Conservation (phyloP, 805 yeast genomes). For the Sugiyamaella qingdaonensis region DNA sequence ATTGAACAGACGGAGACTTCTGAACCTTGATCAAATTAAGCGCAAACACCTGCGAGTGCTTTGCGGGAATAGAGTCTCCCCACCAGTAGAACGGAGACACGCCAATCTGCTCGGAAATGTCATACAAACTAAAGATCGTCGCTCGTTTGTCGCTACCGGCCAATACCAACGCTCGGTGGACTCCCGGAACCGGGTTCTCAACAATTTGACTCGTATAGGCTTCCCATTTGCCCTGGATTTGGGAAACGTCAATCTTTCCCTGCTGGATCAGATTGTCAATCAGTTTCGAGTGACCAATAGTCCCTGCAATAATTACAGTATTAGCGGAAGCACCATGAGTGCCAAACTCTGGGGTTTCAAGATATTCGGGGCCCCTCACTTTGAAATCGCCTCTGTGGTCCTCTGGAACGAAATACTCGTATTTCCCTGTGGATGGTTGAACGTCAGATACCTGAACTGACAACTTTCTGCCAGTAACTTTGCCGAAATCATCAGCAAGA, state of each 20-base stretch:
- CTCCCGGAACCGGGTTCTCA: constrained; percentile 4
- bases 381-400: constrained; percentile 3
- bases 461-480: constrained; percentile 8
- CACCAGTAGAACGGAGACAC: constrained; percentile 16
- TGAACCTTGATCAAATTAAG: not conserved
- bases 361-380: constrained; percentile 2
- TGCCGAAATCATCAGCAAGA: constrained; percentile 12
- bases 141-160: constrained; percentile 16
- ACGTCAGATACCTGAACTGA: constrained; percentile 3
- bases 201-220: constrained; percentile 5
- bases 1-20: constrained; percentile 13
- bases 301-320: constrained; percentile 13
- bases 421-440: constrained; percentile 10
- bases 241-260: constrained; percentile 10
- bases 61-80: constrained; percentile 12
- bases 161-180: constrained; percentile 11
- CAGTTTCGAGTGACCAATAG: constrained; percentile 10
- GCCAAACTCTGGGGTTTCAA: constrained; percentile 1
- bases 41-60: constrained; percentile 8
- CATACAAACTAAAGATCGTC: constrained; percentile 13
- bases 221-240: constrained; percentile 13
- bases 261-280: constrained; percentile 8
- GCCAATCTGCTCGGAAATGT: constrained; percentile 14
- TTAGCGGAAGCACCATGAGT: not conserved
- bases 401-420: constrained; percentile 9